Evolutionary conservation across 2,329 filamentous ascomycete species (phyloP).

Genomic region (Chaetomium sp.): DNA sequence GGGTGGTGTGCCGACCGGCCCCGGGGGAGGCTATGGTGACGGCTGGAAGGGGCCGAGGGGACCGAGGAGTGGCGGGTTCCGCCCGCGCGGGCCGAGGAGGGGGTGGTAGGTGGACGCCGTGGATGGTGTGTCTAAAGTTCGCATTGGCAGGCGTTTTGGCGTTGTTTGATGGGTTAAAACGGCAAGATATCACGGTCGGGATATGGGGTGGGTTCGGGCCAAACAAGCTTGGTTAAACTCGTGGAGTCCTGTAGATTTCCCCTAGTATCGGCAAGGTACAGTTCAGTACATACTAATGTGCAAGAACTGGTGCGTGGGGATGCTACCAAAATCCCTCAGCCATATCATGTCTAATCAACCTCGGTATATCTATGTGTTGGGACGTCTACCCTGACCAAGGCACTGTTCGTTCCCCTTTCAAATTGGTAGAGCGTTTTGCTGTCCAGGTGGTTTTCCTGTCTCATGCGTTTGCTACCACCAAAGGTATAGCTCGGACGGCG

Average conservation of each 20-base stretch:
- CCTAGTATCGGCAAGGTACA: neutral
- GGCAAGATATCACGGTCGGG: slow-evolving; percentile 15
- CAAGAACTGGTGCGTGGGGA: neutral
- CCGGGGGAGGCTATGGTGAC: slow-evolving; percentile 50
- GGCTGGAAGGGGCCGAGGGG: slow-evolving; percentile 50
- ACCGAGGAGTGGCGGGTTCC: slow-evolving; percentile 51
- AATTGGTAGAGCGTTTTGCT: neutral
- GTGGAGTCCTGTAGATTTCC: neutral
- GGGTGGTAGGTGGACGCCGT: slow-evolving; percentile 44
- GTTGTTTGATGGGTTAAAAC: slow-evolving; percentile 13
- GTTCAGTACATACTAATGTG: neutral
- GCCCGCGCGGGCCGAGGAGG: slow-evolving; percentile 56
- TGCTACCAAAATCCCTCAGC: neutral
- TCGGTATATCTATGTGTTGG: neutral
- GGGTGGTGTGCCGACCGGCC: slow-evolving; percentile 50
- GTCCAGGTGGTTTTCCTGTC: neutral
- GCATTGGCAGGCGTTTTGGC: slow-evolving; percentile 43
- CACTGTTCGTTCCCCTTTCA: neutral
- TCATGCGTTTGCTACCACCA: neutral
- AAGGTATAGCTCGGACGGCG: neutral
- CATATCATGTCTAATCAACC: neutral
- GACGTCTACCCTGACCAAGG: neutral
- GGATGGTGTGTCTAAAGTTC: neutral
- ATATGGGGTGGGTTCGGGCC: neutral
- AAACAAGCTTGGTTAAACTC: neutral